phyloP scores from a whole-genome alignment of 768 basidiomycete species.

The Xanthoconium purpureum region DNA sequence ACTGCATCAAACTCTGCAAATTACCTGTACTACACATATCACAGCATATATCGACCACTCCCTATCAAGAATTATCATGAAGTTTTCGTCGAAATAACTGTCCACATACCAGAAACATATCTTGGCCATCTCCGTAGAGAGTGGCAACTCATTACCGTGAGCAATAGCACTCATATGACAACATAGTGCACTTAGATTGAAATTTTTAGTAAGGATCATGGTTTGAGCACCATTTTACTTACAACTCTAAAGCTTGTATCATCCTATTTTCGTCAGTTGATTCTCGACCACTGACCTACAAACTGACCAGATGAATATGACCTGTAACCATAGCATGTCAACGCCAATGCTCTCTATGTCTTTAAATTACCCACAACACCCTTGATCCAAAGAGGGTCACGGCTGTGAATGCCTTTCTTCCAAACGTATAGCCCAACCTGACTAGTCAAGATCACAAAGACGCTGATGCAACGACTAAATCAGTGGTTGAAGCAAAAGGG shows the following conservation, averaged over 20 bases:
- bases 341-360: no score
- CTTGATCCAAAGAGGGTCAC: conserved; percentile 25
- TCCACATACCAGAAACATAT: conserved; percentile 6
- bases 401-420: conserved; percentile 9
- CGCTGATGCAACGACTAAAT: not conserved
- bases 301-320: conserved; percentile 23
- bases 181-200: conserved; percentile 7
- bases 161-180: conserved; percentile 4
- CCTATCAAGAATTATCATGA: conserved; percentile 1
- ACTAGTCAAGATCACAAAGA: conserved; percentile 20
- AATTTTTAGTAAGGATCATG: not conserved
- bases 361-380: conserved; percentile 10
- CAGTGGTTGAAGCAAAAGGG: not conserved
- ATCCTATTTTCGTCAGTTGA: conserved; percentile 15
- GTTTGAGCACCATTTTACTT: not conserved
- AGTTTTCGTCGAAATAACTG: not conserved
- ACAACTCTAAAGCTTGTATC: conserved; percentile 17
- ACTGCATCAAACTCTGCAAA: not conserved
- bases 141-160: not conserved
- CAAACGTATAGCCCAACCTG: conserved; percentile 26
- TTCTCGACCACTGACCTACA: not conserved
- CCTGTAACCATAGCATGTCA: conserved; percentile 6
- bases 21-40: conserved; percentile 12
- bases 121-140: not conserved
- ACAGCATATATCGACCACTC: conserved; percentile 9